phyloP scores from a whole-genome alignment of 2,329 filamentous ascomycete species.

The Stylonectria norvegica region DNA sequence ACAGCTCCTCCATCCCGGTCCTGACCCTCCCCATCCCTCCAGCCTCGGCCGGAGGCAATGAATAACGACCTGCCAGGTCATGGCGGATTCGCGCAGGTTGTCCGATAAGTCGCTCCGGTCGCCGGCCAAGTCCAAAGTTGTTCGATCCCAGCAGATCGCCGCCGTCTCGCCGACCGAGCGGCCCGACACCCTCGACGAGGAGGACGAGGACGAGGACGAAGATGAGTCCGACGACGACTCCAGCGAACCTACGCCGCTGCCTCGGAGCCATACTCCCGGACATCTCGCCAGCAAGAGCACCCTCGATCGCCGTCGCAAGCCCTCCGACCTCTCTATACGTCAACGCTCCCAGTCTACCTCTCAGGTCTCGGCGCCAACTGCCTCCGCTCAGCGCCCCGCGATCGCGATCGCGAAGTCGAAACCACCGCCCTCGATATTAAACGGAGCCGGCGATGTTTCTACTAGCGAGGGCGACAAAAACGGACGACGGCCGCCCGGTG shows the following conservation, averaged over 20 bases:
- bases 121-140: slow-evolving; percentile 33
- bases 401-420: slow-evolving; percentile 25
- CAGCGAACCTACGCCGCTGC: slow-evolving; percentile 38
- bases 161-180: slow-evolving; percentile 26
- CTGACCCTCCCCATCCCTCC: slow-evolving; percentile 11
- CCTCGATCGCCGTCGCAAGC: slow-evolving; percentile 46
- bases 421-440: slow-evolving; percentile 23
- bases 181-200: slow-evolving; percentile 19
- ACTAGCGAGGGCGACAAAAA: slow-evolving; percentile 27
- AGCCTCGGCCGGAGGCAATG: slow-evolving; percentile 27
- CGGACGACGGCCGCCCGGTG: slow-evolving; percentile 39
- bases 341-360: slow-evolving; percentile 53
- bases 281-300: slow-evolving; percentile 57
- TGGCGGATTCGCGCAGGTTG: slow-evolving; percentile 42
- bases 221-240: slow-evolving; percentile 35
- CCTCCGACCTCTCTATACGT: slow-evolving; percentile 51
- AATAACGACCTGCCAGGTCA: slow-evolving; percentile 31
- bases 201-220: slow-evolving; percentile 35
- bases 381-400: slow-evolving; percentile 18
- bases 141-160: slow-evolving; percentile 54
- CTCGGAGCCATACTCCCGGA: slow-evolving; percentile 60
- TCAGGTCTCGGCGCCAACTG: slow-evolving; percentile 21
- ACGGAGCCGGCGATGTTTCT: slow-evolving; percentile 21
- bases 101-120: slow-evolving; percentile 36
- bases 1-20: slow-evolving; percentile 2